Conservation (phyloP, 352 stramenopile genomes). For the Bremia lactucae region DNA sequence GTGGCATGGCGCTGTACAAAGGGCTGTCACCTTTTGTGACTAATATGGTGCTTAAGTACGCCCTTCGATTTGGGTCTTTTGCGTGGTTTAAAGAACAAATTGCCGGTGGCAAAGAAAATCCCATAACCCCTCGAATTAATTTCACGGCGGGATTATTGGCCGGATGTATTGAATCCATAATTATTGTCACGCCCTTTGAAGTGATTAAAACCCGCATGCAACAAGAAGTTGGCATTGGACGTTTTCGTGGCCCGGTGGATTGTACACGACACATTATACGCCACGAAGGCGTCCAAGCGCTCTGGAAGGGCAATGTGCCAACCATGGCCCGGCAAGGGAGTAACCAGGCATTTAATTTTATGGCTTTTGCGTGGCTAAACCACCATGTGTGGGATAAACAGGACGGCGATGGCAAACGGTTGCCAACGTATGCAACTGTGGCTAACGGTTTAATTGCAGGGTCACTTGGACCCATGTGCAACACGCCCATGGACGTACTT, state of each 20-base stretch:
- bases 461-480: constrained; percentile 79
- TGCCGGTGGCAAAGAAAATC: constrained; percentile 55
- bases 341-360: constrained; percentile 99
- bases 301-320: constrained; percentile 94
- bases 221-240: constrained; percentile 87
- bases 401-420: constrained; percentile 81
- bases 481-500: constrained; percentile 89
- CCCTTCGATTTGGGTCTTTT: constrained; percentile 78
- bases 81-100: constrained; percentile 83
- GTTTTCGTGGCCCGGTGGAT: constrained; percentile 85
- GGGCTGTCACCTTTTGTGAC: constrained; percentile 77
- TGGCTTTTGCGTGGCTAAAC: constrained; percentile 87
- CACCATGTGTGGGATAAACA: constrained; percentile 88
- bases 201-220: constrained; percentile 98
- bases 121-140: constrained; percentile 64
- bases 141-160: constrained; percentile 86
- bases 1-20: constrained; percentile 72
- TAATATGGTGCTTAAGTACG: constrained; percentile 87
- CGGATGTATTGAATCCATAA: constrained; percentile 91
- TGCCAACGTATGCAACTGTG: constrained; percentile 90
- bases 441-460: constrained; percentile 88
- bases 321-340: constrained; percentile 95
- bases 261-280: constrained; percentile 86
- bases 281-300: constrained; percentile 88
- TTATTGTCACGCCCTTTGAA: constrained; percentile 97